A percentile compares a stretch with the other conserved stretches of the same genome.
Evolutionary conservation across 2,329 filamentous ascomycete genomes (phyloP).

Genomic region (Chaetoscypha palmicola): DNA sequence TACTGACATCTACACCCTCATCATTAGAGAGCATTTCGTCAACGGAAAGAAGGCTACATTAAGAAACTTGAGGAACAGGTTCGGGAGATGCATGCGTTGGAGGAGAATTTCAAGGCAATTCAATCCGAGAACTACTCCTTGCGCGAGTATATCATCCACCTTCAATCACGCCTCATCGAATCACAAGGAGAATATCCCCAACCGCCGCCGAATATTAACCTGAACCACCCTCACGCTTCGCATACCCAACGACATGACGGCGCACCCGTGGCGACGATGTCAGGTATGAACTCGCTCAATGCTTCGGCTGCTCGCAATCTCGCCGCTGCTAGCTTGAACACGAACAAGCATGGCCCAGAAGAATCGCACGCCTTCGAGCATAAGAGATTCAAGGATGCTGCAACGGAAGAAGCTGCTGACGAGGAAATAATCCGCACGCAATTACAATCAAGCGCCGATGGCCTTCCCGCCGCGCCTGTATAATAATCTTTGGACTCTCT

Average conservation of each 20-base stretch:
- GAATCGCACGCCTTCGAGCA: constrained; percentile 20
- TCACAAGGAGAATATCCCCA: constrained; percentile 77
- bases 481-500: too few species aligned
- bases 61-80: constrained; percentile 95
- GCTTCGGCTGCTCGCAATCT: constrained; percentile 31
- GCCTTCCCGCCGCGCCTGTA: constrained; percentile 20
- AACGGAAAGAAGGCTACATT: constrained; percentile 97
- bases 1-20: constrained; percentile 20
- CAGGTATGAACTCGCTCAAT: constrained; percentile 32
- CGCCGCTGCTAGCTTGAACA: constrained; percentile 28
- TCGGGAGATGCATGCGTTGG: constrained; percentile 68
- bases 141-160: constrained; percentile 83
- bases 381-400: constrained; percentile 35
- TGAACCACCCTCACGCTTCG: constrained; percentile 44
- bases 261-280: constrained; percentile 30
- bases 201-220: constrained; percentile 71
- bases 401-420: constrained; percentile 38
- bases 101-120: constrained; percentile 69
- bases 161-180: constrained; percentile 82
- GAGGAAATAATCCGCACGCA: constrained; percentile 49
- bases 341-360: constrained; percentile 22
- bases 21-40: constrained; percentile 90
- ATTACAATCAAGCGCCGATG: constrained; percentile 37
- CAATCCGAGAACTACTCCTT: constrained; percentile 86
- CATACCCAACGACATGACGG: constrained; percentile 21